Evolutionary conservation across 2,329 filamentous ascomycete species (phyloP).

Genomic region (Clarireedia homoeocarpa): DNA sequence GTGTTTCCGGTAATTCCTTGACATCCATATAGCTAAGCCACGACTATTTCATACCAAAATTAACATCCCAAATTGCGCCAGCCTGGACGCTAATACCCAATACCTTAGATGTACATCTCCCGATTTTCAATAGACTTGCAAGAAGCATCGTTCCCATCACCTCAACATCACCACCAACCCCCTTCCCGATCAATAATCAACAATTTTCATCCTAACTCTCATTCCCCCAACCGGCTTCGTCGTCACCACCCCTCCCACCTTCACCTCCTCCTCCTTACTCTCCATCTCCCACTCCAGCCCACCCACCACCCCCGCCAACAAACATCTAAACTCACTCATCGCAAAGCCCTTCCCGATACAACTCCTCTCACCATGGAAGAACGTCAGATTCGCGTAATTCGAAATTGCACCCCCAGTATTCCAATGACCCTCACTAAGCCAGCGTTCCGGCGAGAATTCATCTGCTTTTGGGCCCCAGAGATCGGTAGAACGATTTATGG

Average conservation of each 20-base stretch:
- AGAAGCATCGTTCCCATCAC: too few relatives aligned
- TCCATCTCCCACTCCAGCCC: conserved; percentile 24
- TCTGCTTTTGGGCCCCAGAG: conserved; percentile 54
- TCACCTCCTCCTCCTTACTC: conserved; percentile 33
- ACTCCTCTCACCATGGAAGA: conserved; percentile 75
- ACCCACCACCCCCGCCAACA: background rate
- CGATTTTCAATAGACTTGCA: too few relatives aligned
- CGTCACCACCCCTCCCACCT: conserved; percentile 48
- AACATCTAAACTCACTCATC: conserved; percentile 57
- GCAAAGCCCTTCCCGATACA: conserved; percentile 81
- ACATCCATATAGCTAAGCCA: too few relatives aligned
- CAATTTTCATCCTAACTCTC: conserved; percentile 3
- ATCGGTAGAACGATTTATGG: conserved; percentile 46
- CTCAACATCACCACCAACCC: too few relatives aligned
- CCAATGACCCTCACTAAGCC: conserved; percentile 30
- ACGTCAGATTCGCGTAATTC: conserved; percentile 75
- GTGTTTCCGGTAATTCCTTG: too few relatives aligned
- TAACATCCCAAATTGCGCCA: too few relatives aligned
- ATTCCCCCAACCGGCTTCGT: conserved; percentile 7
- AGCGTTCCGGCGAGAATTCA: conserved; percentile 53
- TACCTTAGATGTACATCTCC: too few relatives aligned
- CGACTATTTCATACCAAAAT: too few relatives aligned
- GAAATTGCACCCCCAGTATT: conserved; percentile 59
- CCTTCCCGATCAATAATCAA: too few relatives aligned
- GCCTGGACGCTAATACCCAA: too few relatives aligned